These are phyloP conservation scores for Solanum gandarillasii DNA, from an alignment of 257 asterid genomes.

Conservation along the genomic window DNA sequence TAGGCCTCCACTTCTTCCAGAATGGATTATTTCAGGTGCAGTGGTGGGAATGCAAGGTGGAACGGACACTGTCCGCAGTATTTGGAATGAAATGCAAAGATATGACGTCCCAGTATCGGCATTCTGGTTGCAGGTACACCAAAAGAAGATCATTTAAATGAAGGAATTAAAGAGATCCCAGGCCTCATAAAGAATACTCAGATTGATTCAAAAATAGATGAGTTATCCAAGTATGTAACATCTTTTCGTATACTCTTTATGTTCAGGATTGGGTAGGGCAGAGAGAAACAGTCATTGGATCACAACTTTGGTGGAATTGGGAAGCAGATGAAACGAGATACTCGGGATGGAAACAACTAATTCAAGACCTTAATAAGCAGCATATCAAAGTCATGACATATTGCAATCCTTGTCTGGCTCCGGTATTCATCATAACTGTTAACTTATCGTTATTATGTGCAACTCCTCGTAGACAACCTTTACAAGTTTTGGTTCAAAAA, in stretches of 20 bases:
- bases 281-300: constrained; percentile 85
- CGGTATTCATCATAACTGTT: constrained; percentile 30
- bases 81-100: constrained; percentile 50
- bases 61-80: constrained; percentile 38
- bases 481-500: background rate
- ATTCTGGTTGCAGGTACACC: constrained; percentile 87
- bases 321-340: constrained; percentile 77
- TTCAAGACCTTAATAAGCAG: constrained; percentile 40
- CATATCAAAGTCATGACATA: constrained; percentile 85
- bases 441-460: background rate
- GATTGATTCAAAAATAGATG: background rate
- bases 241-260: background rate
- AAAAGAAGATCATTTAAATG: background rate
- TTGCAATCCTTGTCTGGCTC: constrained; percentile 98
- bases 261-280: constrained; percentile 94
- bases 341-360: constrained; percentile 61
- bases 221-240: background rate
- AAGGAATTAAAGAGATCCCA: background rate
- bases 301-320: constrained; percentile 99
- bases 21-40: constrained; percentile 92
- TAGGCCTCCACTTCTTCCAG: constrained; percentile 81
- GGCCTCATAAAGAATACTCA: background rate
- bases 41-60: constrained; percentile 99
- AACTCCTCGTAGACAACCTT: background rate
- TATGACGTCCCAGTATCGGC: constrained; percentile 83